A percentile compares a stretch with the other conserved stretches of the same genome.
Evolutionary conservation across 257 asterid genomes (phyloP).

Genomic region (Eucommia ulmoides): DNA sequence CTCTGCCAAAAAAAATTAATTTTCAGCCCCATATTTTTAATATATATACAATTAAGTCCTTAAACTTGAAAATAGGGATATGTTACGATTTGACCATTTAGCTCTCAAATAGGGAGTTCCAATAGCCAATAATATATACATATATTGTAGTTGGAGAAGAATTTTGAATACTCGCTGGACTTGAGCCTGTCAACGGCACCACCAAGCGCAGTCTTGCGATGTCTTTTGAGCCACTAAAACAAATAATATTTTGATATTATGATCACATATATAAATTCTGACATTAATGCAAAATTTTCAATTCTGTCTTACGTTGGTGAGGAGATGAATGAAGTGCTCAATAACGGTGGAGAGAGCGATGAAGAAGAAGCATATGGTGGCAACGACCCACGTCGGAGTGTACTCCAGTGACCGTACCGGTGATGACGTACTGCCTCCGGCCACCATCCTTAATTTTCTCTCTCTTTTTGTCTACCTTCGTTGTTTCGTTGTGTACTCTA

Average conservation of each 20-base stretch:
- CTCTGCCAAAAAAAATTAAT: conserved; percentile 1
- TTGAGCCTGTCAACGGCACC: conserved; percentile 5
- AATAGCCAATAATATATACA: background rate
- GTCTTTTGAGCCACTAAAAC: background rate
- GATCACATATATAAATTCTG: background rate
- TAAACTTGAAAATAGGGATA: too few relatives aligned
- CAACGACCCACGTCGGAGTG: conserved; percentile 9
- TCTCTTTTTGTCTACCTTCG: too few relatives aligned
- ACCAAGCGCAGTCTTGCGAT: background rate
- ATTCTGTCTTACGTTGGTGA: conserved; percentile 5
- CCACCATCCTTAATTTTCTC: conserved; percentile 1
- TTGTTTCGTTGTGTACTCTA: too few relatives aligned
- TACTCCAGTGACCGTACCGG: background rate
- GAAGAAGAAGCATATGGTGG: conserved; percentile 6
- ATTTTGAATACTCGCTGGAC: background rate
- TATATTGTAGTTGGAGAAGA: background rate
- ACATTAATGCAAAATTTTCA: background rate
- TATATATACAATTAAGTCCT: too few relatives aligned
- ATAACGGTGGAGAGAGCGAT: conserved; percentile 3
- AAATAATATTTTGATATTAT: too few relatives aligned
- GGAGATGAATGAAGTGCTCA: conserved; percentile 7
- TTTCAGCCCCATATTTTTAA: background rate
- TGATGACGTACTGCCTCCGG: background rate
- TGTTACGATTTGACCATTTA: too few relatives aligned
- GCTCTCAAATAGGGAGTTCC: too few relatives aligned